A percentile compares a stretch with the other conserved stretches of the same genome.
These are phyloP conservation scores for Blepharisma japonicum DNA, from an alignment of 73 alveolate genomes.

Conservation along the genomic window DNA sequence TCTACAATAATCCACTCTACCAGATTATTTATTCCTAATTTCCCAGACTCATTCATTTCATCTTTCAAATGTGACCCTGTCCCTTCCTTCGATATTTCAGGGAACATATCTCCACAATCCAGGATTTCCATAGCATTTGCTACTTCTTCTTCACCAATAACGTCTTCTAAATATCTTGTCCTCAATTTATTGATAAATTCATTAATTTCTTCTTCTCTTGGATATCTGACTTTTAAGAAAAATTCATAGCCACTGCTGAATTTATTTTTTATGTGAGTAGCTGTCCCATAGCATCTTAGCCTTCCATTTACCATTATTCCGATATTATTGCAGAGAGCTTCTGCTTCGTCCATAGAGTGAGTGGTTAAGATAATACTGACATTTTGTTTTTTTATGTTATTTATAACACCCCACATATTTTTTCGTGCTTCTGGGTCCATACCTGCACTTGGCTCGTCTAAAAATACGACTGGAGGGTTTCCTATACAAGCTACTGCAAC, in stretches of 20 bases:
- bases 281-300: slow-evolving; percentile 88
- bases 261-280: slow-evolving; percentile 83
- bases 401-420: slow-evolving; percentile 97
- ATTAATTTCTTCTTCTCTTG: slow-evolving; percentile 54
- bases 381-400: slow-evolving; percentile 65
- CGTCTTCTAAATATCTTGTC: slow-evolving; percentile 17
- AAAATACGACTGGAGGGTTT: slow-evolving; percentile 97
- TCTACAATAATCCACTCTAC: slow-evolving; percentile 45
- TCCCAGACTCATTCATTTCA: slow-evolving; percentile 39
- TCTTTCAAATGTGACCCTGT: slow-evolving; percentile 44
- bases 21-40: slow-evolving; percentile 30
- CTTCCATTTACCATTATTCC: slow-evolving; percentile 97
- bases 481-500: slow-evolving; percentile 98
- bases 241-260: slow-evolving; percentile 94
- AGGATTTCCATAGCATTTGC: slow-evolving; percentile 15
- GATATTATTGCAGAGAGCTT: slow-evolving; percentile 81
- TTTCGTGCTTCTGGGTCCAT: slow-evolving; percentile 98
- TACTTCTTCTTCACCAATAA: slow-evolving; percentile 30
- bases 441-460: slow-evolving; percentile 98
- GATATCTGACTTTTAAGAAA: slow-evolving; percentile 66
- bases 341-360: slow-evolving; percentile 94
- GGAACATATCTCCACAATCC: slow-evolving; percentile 26
- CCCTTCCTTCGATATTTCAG: slow-evolving; percentile 31
- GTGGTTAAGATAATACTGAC: slow-evolving; percentile 78
- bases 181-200: slow-evolving; percentile 33